Base-by-base conservation (phyloP, 345 rosid genomes). In the Salix exigua region DNA sequence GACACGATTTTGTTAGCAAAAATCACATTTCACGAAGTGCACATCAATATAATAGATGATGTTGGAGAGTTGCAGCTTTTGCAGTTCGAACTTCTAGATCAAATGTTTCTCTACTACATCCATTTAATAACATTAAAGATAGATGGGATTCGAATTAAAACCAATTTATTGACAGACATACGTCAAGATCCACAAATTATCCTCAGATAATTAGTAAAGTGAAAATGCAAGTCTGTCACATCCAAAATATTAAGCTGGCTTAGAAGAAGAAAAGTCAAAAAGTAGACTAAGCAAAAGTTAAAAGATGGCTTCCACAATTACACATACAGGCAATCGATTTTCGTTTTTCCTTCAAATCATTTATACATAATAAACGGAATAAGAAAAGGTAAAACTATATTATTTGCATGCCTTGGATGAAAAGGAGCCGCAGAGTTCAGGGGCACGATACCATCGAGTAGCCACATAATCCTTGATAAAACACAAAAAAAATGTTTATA, bases 391-490 rank as follows among this genome's bases (percentile, higher is more conserved):
- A 72, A 68, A 17, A 42, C 46, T 78, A 6, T 11, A 19, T 42
- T 67, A 80, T 55, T 35, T 18, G 73, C 80, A 79, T 86, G 92
- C 99, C 83, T 91, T 96, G 78, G 98, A 93, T 80, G 82, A 96
- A 80, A 96, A 96, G 44, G 92, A 93, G 80, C 99, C 97, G 75
- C 99, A 96, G 66, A 96, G 96, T 84, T 96, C 99, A 50, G 99
- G 98, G 80, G 99, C 99, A 82, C 98, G 97, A 74, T 96, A 96
- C 99, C 99, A 96, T 84, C 98, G 87, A 74, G 99, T 96, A 61
- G 99, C 99, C 78, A 96, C 99, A 75, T 96, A 96, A 88, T 96
- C 99, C 99, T 96, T 82, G 48, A 86, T 70, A 84, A 85, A 88
- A 77, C 66, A 79, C 50, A 76, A 23, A 53, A 58, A 58, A 10